Evolutionary conservation across 345 rosid species (phyloP), one percentile per base, ranked within the genome.

Genomic region (Linum trigynum): DNA sequence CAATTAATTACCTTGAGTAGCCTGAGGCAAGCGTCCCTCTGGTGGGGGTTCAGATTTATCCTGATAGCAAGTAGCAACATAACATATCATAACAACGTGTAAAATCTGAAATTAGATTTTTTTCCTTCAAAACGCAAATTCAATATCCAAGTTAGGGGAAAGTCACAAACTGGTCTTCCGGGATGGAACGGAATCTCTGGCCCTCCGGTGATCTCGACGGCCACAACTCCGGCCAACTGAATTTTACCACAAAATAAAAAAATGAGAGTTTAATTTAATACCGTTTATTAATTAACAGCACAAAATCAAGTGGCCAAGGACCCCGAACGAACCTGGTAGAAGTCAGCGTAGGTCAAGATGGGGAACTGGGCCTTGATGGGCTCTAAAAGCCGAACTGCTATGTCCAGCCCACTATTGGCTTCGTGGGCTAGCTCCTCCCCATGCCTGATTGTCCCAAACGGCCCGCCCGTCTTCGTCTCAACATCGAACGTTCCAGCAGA

Each of bases 141-240:
- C 32, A 23, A 23, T 23, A 23, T 23, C 32, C 1, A 23, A 23
- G 1, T 23, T 1, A 23, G 32, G 32, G 5, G 59, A 7, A 56
- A 56, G 17, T 60, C 23, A 45, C 82, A 69, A 16, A 87, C 95
- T 59, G 73, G 71, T 74, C 98, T 82, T 53, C 98, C 95, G 1
- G 92, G 92, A 60, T 87, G 96, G 66, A 92, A 92, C 5, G 92
- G 92, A 76, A 89, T 80, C 73, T 89, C 96, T 5, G 98, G 96
- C 51, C 92, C 98, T 71, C 98, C 96, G 0, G 92, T 79, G 41
- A 91, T 65, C 78, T 84, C 92, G 32, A 89, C 92, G 55, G 91
- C 91, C 66, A 87, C 91, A 76, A 92, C 81, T 65, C 98, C 95
- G 65, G 96, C 92, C 61, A 89, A 76, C 71, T 69, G 40, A 38